phyloP scores from a whole-genome alignment of 2,329 filamentous ascomycete genomes.

The Drechmeria coniospora region DNA sequence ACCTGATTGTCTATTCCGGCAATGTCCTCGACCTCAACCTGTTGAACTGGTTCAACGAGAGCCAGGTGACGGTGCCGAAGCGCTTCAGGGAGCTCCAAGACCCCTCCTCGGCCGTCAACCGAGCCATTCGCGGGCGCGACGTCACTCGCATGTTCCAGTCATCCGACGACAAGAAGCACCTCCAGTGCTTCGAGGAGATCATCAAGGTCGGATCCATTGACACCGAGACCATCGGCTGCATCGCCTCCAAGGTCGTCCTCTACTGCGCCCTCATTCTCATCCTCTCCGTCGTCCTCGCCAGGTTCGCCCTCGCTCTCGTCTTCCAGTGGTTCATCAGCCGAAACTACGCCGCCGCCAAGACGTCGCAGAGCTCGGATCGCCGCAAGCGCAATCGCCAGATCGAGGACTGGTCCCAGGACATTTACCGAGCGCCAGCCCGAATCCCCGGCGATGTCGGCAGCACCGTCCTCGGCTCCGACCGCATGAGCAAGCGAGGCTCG shows the following conservation, averaged over 20 bases:
- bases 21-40: conserved; percentile 84
- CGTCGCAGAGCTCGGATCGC: conserved; percentile 64
- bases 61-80: conserved; percentile 58
- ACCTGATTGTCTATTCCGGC: conserved; percentile 87
- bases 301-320: conserved; percentile 75
- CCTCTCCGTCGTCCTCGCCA: conserved; percentile 68
- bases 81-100: conserved; percentile 69
- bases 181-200: conserved; percentile 79
- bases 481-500: conserved; percentile 65
- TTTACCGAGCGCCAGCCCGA: conserved; percentile 79
- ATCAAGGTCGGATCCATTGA: conserved; percentile 94
- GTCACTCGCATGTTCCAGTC: conserved; percentile 79
- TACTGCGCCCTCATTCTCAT: conserved; percentile 90
- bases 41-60: conserved; percentile 75
- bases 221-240: conserved; percentile 91
- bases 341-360: conserved; percentile 71
- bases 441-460: conserved; percentile 60
- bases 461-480: conserved; percentile 48
- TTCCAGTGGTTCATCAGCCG: conserved; percentile 96
- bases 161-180: conserved; percentile 61
- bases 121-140: conserved; percentile 64
- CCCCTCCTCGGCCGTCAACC: conserved; percentile 42
- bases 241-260: conserved; percentile 90
- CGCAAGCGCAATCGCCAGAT: conserved; percentile 86
- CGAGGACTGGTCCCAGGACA: conserved; percentile 95